Evolutionary conservation across 139 green algal species (phyloP), one percentile per base, ranked within the genome.

Genomic region (Astrephomene gubernaculifera): DNA sequence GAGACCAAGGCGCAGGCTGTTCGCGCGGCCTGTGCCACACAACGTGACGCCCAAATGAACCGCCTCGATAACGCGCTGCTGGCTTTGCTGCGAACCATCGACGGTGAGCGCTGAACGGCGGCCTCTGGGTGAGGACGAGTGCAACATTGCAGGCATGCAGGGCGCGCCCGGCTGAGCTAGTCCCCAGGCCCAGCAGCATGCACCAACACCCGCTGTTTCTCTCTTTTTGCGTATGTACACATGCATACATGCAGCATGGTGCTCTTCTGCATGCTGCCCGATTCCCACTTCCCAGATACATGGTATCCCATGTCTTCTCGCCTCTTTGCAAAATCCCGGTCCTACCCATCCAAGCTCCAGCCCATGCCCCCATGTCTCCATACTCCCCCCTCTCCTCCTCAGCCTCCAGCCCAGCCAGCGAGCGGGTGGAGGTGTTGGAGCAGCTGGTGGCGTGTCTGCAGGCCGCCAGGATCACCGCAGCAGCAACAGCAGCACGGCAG

Each of bases 381-480:
- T 29, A 69, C 24, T 57, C 68, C 68, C 39, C 6, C 39, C 29
- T 27, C 14, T 29, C 43, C 12, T 25, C n/a, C 43, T 41, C 43
- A 63, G 43, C 14, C 70, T 24, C 22, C 29, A 19, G 8, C 27
- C 74, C 4, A 7, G 53, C 41, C 36, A 54, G 60, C 54, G 78
- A 74, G 63, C 64, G 64, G 3, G 79, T 85, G 31, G 64, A 85
- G 29, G 79, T 85, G 31, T 35, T 85, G 22, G 79, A 85, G 79
- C 21, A 57, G 31, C 52, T 85, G 44, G 49, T 85, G 31, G 65
- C 44, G 29, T 38, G 22, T 10, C 64, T 85, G 45, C 79, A 85
- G 45, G 79, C 79, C 5, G 67, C 79, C 1, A 44, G 79, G 14
- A 27, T 85, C 7, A 4, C 44, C 7, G 24, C 35, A 41, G 45